Conservation (phyloP, 352 stramenopile genomes). For the Plasmopara halstedii region DNA sequence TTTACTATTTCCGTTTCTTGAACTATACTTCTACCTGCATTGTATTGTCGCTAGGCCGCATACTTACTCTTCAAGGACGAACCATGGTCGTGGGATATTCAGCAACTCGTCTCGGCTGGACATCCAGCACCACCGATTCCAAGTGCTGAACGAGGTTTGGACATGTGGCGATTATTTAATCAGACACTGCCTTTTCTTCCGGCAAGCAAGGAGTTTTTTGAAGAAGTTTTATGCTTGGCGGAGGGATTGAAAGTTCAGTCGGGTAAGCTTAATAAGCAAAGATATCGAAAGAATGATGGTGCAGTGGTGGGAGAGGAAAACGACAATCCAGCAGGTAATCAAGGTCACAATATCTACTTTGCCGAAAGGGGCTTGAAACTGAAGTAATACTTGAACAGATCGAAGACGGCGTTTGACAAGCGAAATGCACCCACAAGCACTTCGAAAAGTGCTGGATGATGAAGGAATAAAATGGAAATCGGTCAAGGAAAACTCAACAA, state of each 20-base stretch:
- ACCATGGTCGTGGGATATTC: slow-evolving; percentile 43
- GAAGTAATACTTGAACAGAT: slow-evolving; percentile 15
- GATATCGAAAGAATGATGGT: background rate
- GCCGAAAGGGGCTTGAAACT: background rate
- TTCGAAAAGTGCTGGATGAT: slow-evolving; percentile 52
- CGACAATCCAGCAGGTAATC: slow-evolving; percentile 15
- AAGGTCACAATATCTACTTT: background rate
- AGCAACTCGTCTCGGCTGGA: slow-evolving; percentile 35
- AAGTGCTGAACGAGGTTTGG: slow-evolving; percentile 35
- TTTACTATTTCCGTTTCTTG: no score
- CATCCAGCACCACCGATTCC: slow-evolving; percentile 53
- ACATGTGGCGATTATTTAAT: slow-evolving; percentile 70
- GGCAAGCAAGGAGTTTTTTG: slow-evolving; percentile 77
- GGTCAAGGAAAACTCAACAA: slow-evolving; percentile 25
- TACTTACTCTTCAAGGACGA: slow-evolving; percentile 45
- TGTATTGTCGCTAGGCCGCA: slow-evolving; percentile 27
- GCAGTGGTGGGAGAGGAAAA: background rate
- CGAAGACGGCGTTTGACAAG: slow-evolving; percentile 45
- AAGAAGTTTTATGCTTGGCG: slow-evolving; percentile 53
- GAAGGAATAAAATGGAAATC: slow-evolving; percentile 65
- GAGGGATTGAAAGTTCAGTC: slow-evolving; percentile 9
- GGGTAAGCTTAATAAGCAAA: background rate
- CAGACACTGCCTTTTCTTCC: slow-evolving; percentile 74
- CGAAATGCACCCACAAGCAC: slow-evolving; percentile 74
- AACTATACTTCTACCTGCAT: no score